Conservation (phyloP, 1,284 basidiomycete species). For the Porogramme epimiltina region DNA sequence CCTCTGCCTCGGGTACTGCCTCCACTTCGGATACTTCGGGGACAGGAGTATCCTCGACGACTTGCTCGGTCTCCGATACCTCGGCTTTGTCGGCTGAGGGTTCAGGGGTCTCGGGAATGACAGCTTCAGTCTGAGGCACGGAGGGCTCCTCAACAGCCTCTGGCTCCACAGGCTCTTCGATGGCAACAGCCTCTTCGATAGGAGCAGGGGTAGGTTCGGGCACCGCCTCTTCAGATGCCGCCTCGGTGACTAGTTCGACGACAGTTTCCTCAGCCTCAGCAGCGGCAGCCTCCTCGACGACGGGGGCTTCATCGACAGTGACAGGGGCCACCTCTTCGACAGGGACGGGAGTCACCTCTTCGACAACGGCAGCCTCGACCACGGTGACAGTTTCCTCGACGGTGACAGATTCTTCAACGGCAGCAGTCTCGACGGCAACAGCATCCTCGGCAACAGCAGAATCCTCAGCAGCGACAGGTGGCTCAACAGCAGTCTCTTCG, state of each 20-base stretch:
- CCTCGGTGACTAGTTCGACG: neutral
- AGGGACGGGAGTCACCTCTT: too few species aligned
- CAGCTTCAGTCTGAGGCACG: neutral
- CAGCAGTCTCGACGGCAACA: neutral
- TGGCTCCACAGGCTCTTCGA: neutral
- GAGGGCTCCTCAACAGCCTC: neutral
- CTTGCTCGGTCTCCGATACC: neutral
- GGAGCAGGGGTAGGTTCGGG: neutral
- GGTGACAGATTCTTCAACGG: neutral
- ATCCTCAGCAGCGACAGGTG: neutral
- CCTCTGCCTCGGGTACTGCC: neutral
- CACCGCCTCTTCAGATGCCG: neutral
- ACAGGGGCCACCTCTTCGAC: neutral
- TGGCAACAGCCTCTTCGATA: neutral
- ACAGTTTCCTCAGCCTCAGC: neutral
- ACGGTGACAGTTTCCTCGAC: neutral
- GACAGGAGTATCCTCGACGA: neutral
- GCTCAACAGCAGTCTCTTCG: neutral
- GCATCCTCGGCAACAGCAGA: neutral
- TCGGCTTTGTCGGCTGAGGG: too few species aligned
- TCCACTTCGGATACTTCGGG: neutral
- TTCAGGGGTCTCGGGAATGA: neutral
- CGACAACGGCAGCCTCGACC: neutral
- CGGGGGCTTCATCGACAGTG: neutral
- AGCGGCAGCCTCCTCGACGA: neutral